Base-by-base conservation (phyloP, 1,284 basidiomycete species). In the Malassezia brasiliensis region DNA sequence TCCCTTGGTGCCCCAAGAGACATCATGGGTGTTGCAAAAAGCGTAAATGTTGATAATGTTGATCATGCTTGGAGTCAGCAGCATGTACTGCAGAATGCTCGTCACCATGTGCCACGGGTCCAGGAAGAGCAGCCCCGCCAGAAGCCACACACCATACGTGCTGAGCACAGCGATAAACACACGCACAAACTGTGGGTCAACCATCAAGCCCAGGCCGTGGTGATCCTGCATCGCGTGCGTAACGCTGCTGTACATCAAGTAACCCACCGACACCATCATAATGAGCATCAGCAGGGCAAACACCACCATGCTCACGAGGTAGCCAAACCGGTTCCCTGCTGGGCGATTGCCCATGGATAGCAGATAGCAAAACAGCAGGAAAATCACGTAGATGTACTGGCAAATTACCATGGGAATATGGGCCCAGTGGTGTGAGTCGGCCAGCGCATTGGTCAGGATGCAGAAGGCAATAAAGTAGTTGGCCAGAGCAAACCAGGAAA, bases 51-150 rank as follows among this genome's bases (percentile, higher is more conserved):
- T 64, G 56, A 74, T 69, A 34, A 73, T 67, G 51, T 72, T 73
- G 57, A 74, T 63, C 46, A 72, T 72, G 11, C 64, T 66, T 8
- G 72, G 71, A 2, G 71, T 65, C 56, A 74, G 50, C 3, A 74
- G 63, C 30, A 73, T 42, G 39, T 72, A 74, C 61, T 74, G 72
- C 9, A 74, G 17, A 44, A 73, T 55, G 30, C 65, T 67, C 0
- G 71, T 74, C 36, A 74, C 49, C 69, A 74, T 67, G 51, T 74
- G 72, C 66, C 63, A 67, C 8, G 72, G 72, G 39, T 74, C 65
- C 25, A 66, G 50, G 53, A 70, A 74, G 53, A 74, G 63, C 45
- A 74, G 51, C 31, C 61, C 63, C 15, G 69, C 68, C 12, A 74
- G 45, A 8, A 62, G 50, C 65, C 68, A 74, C 45, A 74, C 59